Evolutionary conservation across 129 eudicot genomes (phyloP).

Genomic region (carrot (Daucus carota)): DNA sequence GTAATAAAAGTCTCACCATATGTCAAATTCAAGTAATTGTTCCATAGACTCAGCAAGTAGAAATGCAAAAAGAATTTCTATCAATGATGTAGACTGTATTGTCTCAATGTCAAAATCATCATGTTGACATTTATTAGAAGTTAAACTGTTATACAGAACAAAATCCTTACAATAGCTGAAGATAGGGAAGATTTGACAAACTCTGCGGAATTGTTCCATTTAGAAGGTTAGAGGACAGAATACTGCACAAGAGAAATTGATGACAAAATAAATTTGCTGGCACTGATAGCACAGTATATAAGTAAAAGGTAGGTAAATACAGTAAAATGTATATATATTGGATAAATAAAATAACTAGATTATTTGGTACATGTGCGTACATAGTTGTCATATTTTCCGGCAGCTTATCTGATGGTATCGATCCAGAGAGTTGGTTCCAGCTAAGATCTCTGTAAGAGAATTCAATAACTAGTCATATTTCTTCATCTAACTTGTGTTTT

Average conservation of each 20-base stretch:
- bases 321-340: background rate
- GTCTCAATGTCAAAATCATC: background rate
- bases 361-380: conserved; percentile 22
- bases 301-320: background rate
- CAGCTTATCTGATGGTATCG: conserved; percentile 47
- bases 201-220: conserved; percentile 62
- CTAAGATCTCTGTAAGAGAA: conserved; percentile 58
- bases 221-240: conserved; percentile 50
- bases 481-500: background rate
- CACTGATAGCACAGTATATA: background rate
- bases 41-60: background rate
- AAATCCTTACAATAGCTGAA: conserved; percentile 64
- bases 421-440: conserved; percentile 54
- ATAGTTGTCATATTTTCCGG: conserved; percentile 52
- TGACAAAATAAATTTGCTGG: conserved; percentile 5
- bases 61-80: background rate
- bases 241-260: conserved; percentile 36
- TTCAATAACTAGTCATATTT: background rate
- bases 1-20: conserved; percentile 14
- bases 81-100: background rate
- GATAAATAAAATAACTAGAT: background rate
- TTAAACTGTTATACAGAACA: background rate
- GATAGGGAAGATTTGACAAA: conserved; percentile 55
- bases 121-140: background rate
- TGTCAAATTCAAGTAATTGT: background rate